phyloP scores from a whole-genome alignment of 2,329 filamentous ascomycete species.

The Colletotrichum lupini region DNA sequence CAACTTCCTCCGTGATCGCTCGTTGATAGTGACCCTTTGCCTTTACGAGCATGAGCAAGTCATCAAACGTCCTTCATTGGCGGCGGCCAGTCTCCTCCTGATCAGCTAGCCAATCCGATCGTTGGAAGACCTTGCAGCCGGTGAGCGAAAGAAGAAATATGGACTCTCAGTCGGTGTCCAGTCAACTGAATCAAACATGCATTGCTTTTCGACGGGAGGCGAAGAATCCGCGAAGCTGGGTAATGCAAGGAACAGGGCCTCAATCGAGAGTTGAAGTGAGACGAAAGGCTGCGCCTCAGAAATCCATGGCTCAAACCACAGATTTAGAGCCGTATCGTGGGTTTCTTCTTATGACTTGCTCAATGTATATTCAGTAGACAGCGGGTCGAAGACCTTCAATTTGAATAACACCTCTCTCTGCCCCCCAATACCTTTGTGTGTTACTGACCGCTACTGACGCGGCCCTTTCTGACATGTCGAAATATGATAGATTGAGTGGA shows the following conservation, averaged over 20 bases:
- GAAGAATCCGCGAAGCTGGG: not conserved
- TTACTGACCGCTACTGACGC: not conserved
- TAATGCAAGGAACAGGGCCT: not conserved
- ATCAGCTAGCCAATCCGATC: not conserved
- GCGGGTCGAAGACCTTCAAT: not conserved
- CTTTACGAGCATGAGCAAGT: not conserved
- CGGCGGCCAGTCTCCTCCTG: not conserved
- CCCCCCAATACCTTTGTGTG: not conserved
- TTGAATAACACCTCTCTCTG: not conserved
- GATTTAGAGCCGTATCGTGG: not conserved
- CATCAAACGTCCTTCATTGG: not conserved
- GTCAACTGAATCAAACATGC: not conserved
- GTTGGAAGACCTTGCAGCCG: not conserved
- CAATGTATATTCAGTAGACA: not conserved
- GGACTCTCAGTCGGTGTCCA: not conserved
- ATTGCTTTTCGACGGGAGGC: not conserved
- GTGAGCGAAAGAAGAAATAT: slow-evolving; percentile 15
- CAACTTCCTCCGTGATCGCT: not conserved
- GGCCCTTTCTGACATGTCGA: not conserved
- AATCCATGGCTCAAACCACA: not conserved
- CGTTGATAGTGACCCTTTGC: not conserved
- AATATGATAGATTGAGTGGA: slow-evolving; percentile 14
- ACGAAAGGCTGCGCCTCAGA: not conserved
- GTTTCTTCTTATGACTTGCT: not conserved
- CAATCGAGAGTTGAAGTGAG: not conserved